Evolutionary conservation across 108 stramenopile genomes (phyloP).

Genomic region (Ochromonas danica): DNA sequence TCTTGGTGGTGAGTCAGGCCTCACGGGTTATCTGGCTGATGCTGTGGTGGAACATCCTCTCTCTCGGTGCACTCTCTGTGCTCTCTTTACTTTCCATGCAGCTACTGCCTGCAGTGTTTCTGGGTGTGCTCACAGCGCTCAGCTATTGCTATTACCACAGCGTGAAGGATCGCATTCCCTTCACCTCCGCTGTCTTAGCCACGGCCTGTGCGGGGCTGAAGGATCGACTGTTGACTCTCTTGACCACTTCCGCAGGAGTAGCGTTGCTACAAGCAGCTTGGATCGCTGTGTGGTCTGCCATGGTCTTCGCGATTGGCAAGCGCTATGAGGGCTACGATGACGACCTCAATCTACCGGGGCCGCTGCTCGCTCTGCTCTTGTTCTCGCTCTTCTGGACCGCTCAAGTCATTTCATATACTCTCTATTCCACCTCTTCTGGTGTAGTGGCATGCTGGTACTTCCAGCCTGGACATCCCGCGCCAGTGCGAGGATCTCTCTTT

Average conservation of each 20-base stretch:
- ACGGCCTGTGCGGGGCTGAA: conserved; percentile 27
- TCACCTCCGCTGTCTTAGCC: conserved; percentile 26
- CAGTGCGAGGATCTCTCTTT: conserved; percentile 37
- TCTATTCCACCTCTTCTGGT: conserved; percentile 36
- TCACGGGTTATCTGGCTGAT: background rate
- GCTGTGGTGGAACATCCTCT: background rate
- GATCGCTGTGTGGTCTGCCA: conserved; percentile 27
- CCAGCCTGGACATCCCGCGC: conserved; percentile 4
- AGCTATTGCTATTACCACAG: conserved; percentile 17
- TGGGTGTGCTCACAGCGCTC: conserved; percentile 12
- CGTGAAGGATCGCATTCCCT: conserved; percentile 39
- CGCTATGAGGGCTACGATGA: conserved; percentile 26
- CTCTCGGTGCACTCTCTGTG: background rate
- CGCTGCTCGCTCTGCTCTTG: conserved; percentile 30
- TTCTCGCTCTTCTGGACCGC: conserved; percentile 41
- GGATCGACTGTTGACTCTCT: background rate
- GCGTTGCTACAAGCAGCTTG: conserved; percentile 20
- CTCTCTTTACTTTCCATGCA: background rate
- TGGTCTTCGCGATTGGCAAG: background rate
- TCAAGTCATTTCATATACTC: conserved; percentile 27
- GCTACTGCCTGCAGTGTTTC: conserved; percentile 11
- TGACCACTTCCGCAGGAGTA: no score
- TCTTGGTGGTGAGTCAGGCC: background rate
- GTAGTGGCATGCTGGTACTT: conserved; percentile 47
- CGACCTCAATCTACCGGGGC: background rate